Evolutionary conservation across 257 asterid species (phyloP).

Genomic region (Paulownia fortunei): DNA sequence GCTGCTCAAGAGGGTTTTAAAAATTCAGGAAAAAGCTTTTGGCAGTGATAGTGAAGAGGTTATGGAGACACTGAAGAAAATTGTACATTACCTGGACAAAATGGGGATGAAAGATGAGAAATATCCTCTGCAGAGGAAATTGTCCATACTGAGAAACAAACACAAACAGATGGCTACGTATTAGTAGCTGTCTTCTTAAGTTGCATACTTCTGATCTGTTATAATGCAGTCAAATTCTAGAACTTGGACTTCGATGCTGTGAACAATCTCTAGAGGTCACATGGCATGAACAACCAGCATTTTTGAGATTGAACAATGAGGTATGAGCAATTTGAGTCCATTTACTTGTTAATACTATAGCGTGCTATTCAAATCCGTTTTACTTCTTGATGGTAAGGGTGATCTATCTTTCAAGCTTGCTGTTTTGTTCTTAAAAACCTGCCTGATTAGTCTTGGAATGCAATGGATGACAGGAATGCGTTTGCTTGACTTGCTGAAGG

Average conservation of each 20-base stretch:
- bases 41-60: conserved; percentile 80
- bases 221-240: conserved; percentile 1
- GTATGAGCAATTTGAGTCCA: conserved; percentile 19
- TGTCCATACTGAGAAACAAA: conserved; percentile 62
- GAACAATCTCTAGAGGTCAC: conserved; percentile 15
- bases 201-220: neutral
- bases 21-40: conserved; percentile 77
- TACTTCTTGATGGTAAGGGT: too few species aligned
- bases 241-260: neutral
- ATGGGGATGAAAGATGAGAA: conserved; percentile 73
- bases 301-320: conserved; percentile 5
- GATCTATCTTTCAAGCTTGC: neutral
- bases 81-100: conserved; percentile 67
- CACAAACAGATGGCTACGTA: conserved; percentile 51
- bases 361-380: too few species aligned
- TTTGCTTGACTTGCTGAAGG: too few species aligned
- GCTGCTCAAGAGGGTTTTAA: conserved; percentile 76
- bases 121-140: conserved; percentile 70
- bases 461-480: too few species aligned
- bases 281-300: conserved; percentile 24
- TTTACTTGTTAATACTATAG: neutral
- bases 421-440: neutral
- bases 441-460: too few species aligned
- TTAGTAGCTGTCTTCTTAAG: conserved; percentile 31
- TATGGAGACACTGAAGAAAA: conserved; percentile 74